Evolutionary conservation across 2,329 filamentous ascomycete genomes (phyloP).

Genomic region (Apiospora marii): DNA sequence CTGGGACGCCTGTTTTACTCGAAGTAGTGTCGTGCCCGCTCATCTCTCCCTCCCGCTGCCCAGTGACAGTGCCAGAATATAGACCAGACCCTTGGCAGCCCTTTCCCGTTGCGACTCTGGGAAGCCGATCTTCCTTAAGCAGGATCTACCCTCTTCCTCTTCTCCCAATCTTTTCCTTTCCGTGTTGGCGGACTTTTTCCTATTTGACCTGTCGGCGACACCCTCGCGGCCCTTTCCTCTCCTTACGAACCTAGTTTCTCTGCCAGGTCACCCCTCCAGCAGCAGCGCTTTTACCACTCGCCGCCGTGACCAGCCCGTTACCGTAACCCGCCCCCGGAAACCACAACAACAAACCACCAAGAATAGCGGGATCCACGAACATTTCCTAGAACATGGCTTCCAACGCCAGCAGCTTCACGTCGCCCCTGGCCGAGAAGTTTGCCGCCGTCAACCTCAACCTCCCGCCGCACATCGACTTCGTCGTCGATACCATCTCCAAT

Average conservation of each 20-base stretch:
- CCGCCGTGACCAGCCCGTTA: neutral
- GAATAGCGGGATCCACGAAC: neutral
- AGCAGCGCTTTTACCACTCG: neutral
- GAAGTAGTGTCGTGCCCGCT: slow-evolving; percentile 21
- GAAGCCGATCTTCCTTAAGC: slow-evolving; percentile 1
- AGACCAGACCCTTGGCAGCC: slow-evolving; percentile 1
- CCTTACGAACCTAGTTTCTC: slow-evolving; percentile 9
- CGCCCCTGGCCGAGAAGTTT: slow-evolving; percentile 69
- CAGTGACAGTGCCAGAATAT: neutral
- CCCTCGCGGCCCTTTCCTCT: slow-evolving; percentile 7
- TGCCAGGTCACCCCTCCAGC: neutral
- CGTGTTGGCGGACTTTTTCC: neutral
- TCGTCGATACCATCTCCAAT: slow-evolving; percentile 64
- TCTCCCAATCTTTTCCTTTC: neutral
- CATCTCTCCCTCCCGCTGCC: neutral
- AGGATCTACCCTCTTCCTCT: slow-evolving; percentile 7
- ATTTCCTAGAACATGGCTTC: slow-evolving; percentile 54
- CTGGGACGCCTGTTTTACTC: slow-evolving; percentile 6
- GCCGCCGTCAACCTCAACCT: slow-evolving; percentile 51
- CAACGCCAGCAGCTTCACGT: slow-evolving; percentile 72
- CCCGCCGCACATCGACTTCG: slow-evolving; percentile 62
- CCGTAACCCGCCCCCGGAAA: neutral
- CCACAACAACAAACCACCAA: neutral
- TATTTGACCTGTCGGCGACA: slow-evolving; percentile 15
- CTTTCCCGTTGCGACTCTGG: slow-evolving; percentile 4